phyloP scores from a whole-genome alignment of 2,329 filamentous ascomycete genomes.

The Talaromyces pinophilus region DNA sequence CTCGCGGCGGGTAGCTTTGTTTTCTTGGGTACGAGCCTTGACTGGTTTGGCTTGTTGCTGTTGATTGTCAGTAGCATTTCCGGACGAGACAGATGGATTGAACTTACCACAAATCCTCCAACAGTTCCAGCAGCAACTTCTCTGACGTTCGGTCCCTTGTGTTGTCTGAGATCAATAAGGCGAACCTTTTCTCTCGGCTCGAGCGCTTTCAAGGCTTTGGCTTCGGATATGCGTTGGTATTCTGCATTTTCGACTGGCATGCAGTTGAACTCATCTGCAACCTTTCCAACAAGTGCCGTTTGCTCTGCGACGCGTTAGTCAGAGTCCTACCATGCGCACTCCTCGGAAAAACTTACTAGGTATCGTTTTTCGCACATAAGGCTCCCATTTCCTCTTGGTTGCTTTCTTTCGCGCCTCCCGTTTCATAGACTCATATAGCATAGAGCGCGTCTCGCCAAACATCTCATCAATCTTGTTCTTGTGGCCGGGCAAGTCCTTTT shows the following conservation, averaged over 20 bases:
- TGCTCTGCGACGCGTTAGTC: slow-evolving; percentile 60
- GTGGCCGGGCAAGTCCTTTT: slow-evolving; percentile 85
- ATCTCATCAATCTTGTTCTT: slow-evolving; percentile 49
- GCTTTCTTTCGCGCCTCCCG: slow-evolving; percentile 48
- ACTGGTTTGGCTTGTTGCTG: slow-evolving; percentile 56
- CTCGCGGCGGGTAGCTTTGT: slow-evolving; percentile 87
- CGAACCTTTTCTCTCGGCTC: slow-evolving; percentile 61
- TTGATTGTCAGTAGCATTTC: slow-evolving; percentile 12
- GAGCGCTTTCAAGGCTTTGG: slow-evolving; percentile 61
- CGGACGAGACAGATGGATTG: slow-evolving; percentile 27
- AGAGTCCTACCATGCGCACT: neutral
- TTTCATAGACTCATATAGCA: slow-evolving; percentile 49
- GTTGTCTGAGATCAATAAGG: slow-evolving; percentile 47
- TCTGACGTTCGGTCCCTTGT: slow-evolving; percentile 61
- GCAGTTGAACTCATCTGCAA: slow-evolving; percentile 75
- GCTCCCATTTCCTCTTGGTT: slow-evolving; percentile 58
- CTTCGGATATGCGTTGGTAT: slow-evolving; percentile 62
- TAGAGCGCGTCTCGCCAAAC: slow-evolving; percentile 49
- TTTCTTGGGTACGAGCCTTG: slow-evolving; percentile 59
- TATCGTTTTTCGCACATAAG: slow-evolving; percentile 62
- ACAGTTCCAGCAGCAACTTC: slow-evolving; percentile 50
- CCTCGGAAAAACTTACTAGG: slow-evolving; percentile 61
- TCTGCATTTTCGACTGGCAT: slow-evolving; percentile 72
- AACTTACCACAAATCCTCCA: slow-evolving; percentile 47
- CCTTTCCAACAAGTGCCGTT: slow-evolving; percentile 71